These are phyloP conservation scores for Colletotrichum aenigma DNA, from an alignment of 2,329 filamentous ascomycete species.

Conservation along the genomic window DNA sequence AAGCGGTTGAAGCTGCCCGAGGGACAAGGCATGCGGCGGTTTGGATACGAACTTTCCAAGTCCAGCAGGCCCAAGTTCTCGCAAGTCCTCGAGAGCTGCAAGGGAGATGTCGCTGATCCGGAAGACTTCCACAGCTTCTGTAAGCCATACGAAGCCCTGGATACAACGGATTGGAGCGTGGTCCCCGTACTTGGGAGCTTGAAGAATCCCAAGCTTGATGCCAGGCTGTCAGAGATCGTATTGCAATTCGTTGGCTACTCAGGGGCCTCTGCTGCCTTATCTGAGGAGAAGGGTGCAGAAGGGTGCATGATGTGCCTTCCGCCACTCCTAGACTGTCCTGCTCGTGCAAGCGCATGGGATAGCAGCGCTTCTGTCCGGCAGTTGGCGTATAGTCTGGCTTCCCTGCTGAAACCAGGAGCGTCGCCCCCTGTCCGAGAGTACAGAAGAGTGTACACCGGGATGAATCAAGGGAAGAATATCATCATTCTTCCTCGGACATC, in stretches of 20 bases:
- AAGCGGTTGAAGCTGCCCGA: conserved; percentile 44
- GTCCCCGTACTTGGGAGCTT: background rate
- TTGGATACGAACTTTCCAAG: conserved; percentile 40
- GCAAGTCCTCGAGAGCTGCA: conserved; percentile 19
- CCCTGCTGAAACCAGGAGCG: conserved; percentile 20
- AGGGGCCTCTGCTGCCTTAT: conserved; percentile 34
- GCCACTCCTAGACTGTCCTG: conserved; percentile 61
- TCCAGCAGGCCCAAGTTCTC: conserved; percentile 26
- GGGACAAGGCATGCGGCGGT: conserved; percentile 29
- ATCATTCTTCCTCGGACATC: background rate
- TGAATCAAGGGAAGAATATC: conserved; percentile 17
- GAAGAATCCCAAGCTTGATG: conserved; percentile 31
- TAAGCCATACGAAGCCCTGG: conserved; percentile 30
- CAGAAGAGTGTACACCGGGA: conserved; percentile 30
- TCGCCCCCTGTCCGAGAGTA: conserved; percentile 36
- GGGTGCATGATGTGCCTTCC: conserved; percentile 65
- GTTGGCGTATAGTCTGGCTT: conserved; percentile 56
- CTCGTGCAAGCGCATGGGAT: conserved; percentile 62
- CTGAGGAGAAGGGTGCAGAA: conserved; percentile 22
- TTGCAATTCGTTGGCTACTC: conserved; percentile 33
- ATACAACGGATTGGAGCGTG: conserved; percentile 8
- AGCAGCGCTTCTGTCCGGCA: conserved; percentile 53
- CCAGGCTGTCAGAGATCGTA: conserved; percentile 42
- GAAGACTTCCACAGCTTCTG: conserved; percentile 32
- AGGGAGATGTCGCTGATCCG: conserved; percentile 16